Base-by-base conservation (phyloP, 169 alveolate species). In the Plasmodium malariae region DNA sequence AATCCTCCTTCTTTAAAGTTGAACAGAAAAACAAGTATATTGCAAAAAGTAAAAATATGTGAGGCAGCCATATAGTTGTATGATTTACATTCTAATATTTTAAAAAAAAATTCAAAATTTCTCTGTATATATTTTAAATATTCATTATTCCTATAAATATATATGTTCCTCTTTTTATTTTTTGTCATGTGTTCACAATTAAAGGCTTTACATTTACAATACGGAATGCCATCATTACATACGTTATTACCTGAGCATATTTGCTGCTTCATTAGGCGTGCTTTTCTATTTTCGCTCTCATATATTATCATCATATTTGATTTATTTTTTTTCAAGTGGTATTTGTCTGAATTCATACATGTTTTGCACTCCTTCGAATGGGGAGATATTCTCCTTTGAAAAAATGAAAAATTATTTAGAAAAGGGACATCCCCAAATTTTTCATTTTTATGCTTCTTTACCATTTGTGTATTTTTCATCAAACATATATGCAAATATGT, bases 31-130 rank as follows among this genome's bases (percentile, higher is more conserved):
- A 49, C 11, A 63, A 30, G 40, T 7, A 67, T 19, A 59, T 65
- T 70, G 26, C 43, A 48, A 49, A 83, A 65, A 2, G 32, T 83
- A 54, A 57, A 43, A 17, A 83, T 40, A 60, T 83, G 73, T 17
- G 91, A 83, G 9, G 76, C 40, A 59, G 72, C 91, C 91, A 83
- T 67, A 57, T 83, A 83, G 59, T 83, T 83, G 34, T 83, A 17
- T 21, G 91, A 30, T 70, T 83, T 63, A 45, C 37, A 7, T 28
- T 83, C 85, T 60, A 83, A 30, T 4, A 83, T 83, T 34, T 83
- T 67, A n/a, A 51, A 40, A 34, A 83, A 83, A 32, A 65, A 67
- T 14, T 37, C 60, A 45, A 83, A 83, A 28, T 51, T 43, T 2
- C 11, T 48, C 37, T 6, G 24, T 59, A 83, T 59, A 43, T 83